These are phyloP conservation scores for Fusarium euwallaceae DNA, from an alignment of 2,329 filamentous ascomycete genomes.

Conservation along the genomic window DNA sequence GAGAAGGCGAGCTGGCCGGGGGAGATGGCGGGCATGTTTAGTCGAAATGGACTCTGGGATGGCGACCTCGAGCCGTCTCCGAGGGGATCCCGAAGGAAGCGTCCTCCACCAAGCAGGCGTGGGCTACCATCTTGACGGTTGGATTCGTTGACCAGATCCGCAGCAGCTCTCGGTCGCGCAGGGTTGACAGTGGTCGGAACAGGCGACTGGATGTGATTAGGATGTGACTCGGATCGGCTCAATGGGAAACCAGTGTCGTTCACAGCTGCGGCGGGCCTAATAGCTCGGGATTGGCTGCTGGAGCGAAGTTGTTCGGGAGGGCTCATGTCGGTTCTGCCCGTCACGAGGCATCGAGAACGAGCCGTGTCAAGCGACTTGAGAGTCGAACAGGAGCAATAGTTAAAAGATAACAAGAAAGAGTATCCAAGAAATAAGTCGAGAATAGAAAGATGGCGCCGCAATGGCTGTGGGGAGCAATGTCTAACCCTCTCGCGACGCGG, in stretches of 20 bases:
- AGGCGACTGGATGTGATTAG: conserved; percentile 31
- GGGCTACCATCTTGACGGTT: conserved; percentile 43
- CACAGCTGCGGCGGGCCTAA: conserved; percentile 38
- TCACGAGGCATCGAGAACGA: conserved; percentile 44
- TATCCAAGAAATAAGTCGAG: conserved; percentile 7
- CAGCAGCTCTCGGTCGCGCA: conserved; percentile 35
- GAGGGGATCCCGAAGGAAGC: conserved; percentile 53
- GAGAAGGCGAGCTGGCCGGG: conserved; percentile 72
- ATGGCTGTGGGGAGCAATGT: conserved; percentile 19
- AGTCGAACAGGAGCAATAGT: conserved; percentile 5
- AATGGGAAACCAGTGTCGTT: conserved; percentile 40
- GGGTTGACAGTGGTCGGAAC: conserved; percentile 23
- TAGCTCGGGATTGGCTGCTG: conserved; percentile 48
- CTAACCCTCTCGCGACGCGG: conserved; percentile 7
- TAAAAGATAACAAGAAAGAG: not conserved
- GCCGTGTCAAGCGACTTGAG: conserved; percentile 22
- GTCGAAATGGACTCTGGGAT: conserved; percentile 55
- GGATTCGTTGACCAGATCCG: conserved; percentile 33
- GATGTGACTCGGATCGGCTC: conserved; percentile 29
- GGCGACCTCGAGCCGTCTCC: conserved; percentile 49
- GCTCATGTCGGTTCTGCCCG: conserved; percentile 49
- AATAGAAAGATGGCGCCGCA: conserved; percentile 24
- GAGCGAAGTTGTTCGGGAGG: conserved; percentile 48
- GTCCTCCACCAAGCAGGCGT: conserved; percentile 44
- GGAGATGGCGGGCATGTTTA: conserved; percentile 62